phyloP scores from a whole-genome alignment of 2,329 filamentous ascomycete species.

The Cercospora nicotianae region DNA sequence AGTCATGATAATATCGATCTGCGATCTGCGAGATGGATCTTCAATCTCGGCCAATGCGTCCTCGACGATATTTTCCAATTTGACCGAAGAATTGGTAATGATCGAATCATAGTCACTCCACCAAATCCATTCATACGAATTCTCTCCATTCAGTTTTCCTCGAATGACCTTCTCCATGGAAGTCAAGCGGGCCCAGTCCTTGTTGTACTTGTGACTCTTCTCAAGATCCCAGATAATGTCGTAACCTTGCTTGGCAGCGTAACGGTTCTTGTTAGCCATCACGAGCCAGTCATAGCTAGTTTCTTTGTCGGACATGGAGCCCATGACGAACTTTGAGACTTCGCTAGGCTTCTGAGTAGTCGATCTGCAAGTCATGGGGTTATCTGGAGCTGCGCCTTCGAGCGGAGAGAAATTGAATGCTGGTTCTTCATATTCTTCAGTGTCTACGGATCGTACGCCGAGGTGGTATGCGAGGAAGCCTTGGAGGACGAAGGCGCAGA shows the following conservation, averaged over 20 bases:
- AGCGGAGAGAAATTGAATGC: background rate
- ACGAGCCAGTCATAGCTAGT: slow-evolving; percentile 20
- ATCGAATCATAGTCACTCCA: slow-evolving; percentile 47
- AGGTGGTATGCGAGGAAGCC: background rate
- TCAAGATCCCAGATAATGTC: slow-evolving; percentile 45
- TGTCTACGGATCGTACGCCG: background rate
- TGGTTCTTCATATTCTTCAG: background rate
- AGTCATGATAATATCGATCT: slow-evolving; percentile 42
- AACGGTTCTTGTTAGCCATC: slow-evolving; percentile 28
- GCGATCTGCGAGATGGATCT: slow-evolving; percentile 18
- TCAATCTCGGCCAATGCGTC: slow-evolving; percentile 36
- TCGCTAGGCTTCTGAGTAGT: background rate
- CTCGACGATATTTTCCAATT: slow-evolving; percentile 40
- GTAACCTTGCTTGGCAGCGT: slow-evolving; percentile 43
- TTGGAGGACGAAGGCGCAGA: background rate
- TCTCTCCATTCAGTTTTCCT: background rate
- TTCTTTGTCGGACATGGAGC: slow-evolving; percentile 16
- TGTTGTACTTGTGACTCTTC: slow-evolving; percentile 35
- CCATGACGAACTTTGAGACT: slow-evolving; percentile 14
- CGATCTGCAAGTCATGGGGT: background rate
- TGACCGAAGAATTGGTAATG: slow-evolving; percentile 43
- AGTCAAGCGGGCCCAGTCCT: slow-evolving; percentile 31
- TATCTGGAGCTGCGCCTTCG: background rate
- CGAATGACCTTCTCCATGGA: background rate
- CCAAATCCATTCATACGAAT: slow-evolving; percentile 44